Conservation (phyloP, 306 rosid species). For the Adenanthera pavonina region DNA sequence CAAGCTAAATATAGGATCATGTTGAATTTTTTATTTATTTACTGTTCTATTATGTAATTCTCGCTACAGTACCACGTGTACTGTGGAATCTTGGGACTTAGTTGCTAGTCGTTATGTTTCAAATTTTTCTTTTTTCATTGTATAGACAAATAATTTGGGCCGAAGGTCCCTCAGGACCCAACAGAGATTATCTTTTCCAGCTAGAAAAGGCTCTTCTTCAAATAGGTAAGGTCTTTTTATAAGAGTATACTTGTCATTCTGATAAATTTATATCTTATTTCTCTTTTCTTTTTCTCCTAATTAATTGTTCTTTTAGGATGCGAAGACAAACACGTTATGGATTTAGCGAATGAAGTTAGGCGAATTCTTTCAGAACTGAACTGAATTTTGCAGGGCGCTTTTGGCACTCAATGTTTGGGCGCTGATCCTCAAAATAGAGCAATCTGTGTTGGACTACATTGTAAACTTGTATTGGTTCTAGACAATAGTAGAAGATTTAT, state of each 20-base stretch:
- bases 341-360: constrained; percentile 82
- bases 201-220: constrained; percentile 80
- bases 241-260: neutral
- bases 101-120: neutral
- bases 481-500: constrained; percentile 9
- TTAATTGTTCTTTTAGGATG: constrained; percentile 52
- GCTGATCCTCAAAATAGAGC: constrained; percentile 2
- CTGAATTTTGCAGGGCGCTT: constrained; percentile 37
- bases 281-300: neutral
- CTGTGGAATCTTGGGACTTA: neutral
- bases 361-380: constrained; percentile 63
- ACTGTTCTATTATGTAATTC: constrained; percentile 4
- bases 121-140: constrained; percentile 1
- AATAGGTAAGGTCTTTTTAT: constrained; percentile 57
- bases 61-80: constrained; percentile 12
- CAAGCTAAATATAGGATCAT: neutral
- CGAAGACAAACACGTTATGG: constrained; percentile 74
- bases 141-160: constrained; percentile 75
- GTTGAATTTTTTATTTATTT: neutral
- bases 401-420: neutral
- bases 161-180: constrained; percentile 91
- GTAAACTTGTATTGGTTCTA: constrained; percentile 38
- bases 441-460: constrained; percentile 15
- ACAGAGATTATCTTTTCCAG: constrained; percentile 83
- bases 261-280: constrained; percentile 23